Evolutionary conservation across 202 grass and related monocot genomes (phyloP).

Genomic region (Musa balbisiana): DNA sequence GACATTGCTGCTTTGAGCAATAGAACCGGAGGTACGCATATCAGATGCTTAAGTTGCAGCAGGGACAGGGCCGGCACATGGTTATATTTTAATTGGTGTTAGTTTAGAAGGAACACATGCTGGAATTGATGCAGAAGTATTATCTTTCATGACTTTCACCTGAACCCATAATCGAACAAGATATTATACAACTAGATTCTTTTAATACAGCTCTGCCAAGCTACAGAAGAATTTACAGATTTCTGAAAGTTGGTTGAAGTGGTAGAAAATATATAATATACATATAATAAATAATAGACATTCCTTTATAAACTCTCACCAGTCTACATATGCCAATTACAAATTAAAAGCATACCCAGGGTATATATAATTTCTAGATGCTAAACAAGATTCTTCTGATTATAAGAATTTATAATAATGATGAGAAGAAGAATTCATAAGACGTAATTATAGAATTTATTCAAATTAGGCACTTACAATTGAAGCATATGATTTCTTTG

Average conservation of each 20-base stretch:
- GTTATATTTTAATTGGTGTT: slow-evolving; percentile 42
- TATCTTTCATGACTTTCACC: slow-evolving; percentile 83
- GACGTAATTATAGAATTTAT: not conserved
- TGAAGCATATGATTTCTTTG: slow-evolving; percentile 85
- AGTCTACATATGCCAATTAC: not conserved
- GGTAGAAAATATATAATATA: too few relatives aligned
- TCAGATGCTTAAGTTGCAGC: slow-evolving; percentile 38
- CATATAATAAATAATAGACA: too few relatives aligned
- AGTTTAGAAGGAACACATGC: slow-evolving; percentile 34
- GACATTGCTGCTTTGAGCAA: slow-evolving; percentile 39
- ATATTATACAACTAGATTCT: not conserved
- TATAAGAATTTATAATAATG: too few relatives aligned
- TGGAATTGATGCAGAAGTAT: slow-evolving; percentile 3
- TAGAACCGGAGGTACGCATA: slow-evolving; percentile 43
- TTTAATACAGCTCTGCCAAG: not conserved
- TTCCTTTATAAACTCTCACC: not conserved
- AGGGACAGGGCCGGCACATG: slow-evolving; percentile 14
- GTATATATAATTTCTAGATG: too few relatives aligned
- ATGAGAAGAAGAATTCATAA: too few relatives aligned
- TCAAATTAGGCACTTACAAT: slow-evolving; percentile 47
- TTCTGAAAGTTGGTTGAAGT: too few relatives aligned
- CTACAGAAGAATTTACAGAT: too few relatives aligned
- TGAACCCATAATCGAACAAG: slow-evolving; percentile 18
- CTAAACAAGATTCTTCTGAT: too few relatives aligned
- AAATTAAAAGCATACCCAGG: not conserved